These are phyloP conservation scores for Flaveria robusta DNA, from an alignment of 129 eudicot genomes.

Conservation along the genomic window DNA sequence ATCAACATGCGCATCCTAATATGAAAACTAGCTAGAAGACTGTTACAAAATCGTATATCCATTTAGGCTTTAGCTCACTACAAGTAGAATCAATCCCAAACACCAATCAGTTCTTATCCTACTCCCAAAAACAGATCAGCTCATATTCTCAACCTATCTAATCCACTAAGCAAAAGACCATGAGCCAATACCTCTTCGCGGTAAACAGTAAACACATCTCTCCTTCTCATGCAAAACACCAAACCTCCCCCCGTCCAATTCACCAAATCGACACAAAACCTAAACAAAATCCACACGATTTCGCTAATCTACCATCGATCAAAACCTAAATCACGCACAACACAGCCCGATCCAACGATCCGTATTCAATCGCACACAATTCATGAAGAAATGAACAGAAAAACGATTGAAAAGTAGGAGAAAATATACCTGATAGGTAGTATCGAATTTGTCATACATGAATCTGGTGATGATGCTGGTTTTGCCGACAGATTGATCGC, in stretches of 20 bases:
- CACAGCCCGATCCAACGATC: slow-evolving; percentile 14
- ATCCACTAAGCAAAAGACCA: not conserved
- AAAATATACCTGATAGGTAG: slow-evolving; percentile 39
- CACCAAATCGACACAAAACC: slow-evolving; percentile 2
- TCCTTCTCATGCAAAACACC: not conserved
- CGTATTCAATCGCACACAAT: slow-evolving; percentile 20
- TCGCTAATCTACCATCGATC: not conserved
- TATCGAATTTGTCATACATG: slow-evolving; percentile 82
- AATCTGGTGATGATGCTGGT: slow-evolving; percentile 92
- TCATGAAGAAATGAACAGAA: not conserved
- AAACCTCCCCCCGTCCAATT: not conserved
- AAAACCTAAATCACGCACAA: not conserved
- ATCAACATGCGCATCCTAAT: no score
- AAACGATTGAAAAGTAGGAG: not conserved
- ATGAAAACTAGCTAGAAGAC: not conserved
- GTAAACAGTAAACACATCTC: no score
- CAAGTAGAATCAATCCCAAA: not conserved
- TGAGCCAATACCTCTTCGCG: no score
- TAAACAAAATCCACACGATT: not conserved
- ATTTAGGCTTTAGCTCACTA: not conserved
- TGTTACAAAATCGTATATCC: not conserved
- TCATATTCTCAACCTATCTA: not conserved
- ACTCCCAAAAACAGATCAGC: not conserved
- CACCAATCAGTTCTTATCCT: slow-evolving; percentile 7
- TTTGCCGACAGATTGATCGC: slow-evolving; percentile 95